Base-by-base conservation (phyloP, 23 red algal species). In the Gracilaria domingensis region DNA sequence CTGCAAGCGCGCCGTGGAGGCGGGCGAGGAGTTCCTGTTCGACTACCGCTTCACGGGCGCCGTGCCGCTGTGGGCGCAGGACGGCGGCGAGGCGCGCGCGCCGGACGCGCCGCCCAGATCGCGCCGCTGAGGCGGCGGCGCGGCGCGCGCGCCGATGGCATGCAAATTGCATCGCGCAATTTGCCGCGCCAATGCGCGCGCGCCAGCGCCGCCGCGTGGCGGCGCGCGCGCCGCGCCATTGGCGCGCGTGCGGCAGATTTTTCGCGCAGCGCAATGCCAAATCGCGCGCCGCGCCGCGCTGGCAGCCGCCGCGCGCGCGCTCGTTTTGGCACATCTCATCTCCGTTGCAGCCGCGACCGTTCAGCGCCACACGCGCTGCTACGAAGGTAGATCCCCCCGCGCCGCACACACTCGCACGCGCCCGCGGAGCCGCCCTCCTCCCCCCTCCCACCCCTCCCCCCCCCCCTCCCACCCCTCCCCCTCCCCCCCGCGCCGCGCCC, bases 1-100 rank as follows among this genome's bases (percentile, higher is more conserved):
- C 66, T 59, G 69, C 25, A 84, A 30, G 80, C 59, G 89, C 13
- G 8, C 13, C 12, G 80, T 92, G 33, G 80, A 84, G 24, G 75
- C 79, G 21, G 89, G 89, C 25, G 89, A 92, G 42, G 89, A 92
- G 69, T 84, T 92, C 24, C 56, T 92, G 79, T 92, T 92, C 66
- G 89, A 92, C 80, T 92, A 92, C 24, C 77, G 80, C n/a, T 92
- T 92, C 55, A 84, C 79, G 0, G 79, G 80, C n/a, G 89, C 66
- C 29, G 80, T 92, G 44, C 89, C 89, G 48, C 20, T 8, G 8
- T 92, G 89, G 89, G 89, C 89, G 61, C 49, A 61, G 54, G 66
- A 83, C 33, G 57, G n/a, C n/a, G n/a, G n/a, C n/a, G n/a, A n/a
- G n/a, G n/a, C n/a, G n/a, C n/a, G n/a, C n/a, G n/a, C n/a, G n/a